A percentile compares a stretch with the other conserved stretches of the same genome.
Conservation (phyloP, 352 stramenopile genomes). For the Thraustochytrium striatum region DNA sequence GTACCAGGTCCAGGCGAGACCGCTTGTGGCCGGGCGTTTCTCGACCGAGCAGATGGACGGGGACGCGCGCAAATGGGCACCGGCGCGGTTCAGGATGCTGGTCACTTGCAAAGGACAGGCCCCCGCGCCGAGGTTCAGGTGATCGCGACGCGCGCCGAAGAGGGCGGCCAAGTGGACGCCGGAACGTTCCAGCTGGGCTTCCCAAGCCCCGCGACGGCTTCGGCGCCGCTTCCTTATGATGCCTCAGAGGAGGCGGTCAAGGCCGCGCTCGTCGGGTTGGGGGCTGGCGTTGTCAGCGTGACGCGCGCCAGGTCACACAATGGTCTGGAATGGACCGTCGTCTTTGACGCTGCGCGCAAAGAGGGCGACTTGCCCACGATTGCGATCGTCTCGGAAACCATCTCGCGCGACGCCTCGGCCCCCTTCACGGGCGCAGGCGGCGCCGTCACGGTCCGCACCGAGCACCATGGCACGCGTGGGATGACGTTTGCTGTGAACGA, state of each 20-base stretch:
- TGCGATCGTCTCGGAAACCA: background rate
- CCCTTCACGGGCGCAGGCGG: conserved; percentile 1
- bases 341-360: conserved; percentile 11
- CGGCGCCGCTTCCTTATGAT: background rate
- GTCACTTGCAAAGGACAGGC: background rate
- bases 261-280: background rate
- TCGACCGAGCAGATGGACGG: conserved; percentile 26
- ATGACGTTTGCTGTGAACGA: background rate
- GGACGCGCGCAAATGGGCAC: background rate
- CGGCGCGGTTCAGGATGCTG: background rate
- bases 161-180: background rate
- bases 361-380: conserved; percentile 1
- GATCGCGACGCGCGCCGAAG: conserved; percentile 14
- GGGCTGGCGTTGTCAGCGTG: background rate
- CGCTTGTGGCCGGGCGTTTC: background rate
- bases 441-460: background rate
- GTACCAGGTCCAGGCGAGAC: conserved; percentile 15
- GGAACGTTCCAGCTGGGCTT: background rate
- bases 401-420: background rate
- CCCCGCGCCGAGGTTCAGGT: conserved; percentile 8
- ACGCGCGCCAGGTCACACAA: background rate
- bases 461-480: background rate
- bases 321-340: background rate
- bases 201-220: background rate
- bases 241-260: background rate